Conservation (phyloP, 495 filamentous ascomycete genomes). For the Lasiosphaeriaceae sp. region DNA sequence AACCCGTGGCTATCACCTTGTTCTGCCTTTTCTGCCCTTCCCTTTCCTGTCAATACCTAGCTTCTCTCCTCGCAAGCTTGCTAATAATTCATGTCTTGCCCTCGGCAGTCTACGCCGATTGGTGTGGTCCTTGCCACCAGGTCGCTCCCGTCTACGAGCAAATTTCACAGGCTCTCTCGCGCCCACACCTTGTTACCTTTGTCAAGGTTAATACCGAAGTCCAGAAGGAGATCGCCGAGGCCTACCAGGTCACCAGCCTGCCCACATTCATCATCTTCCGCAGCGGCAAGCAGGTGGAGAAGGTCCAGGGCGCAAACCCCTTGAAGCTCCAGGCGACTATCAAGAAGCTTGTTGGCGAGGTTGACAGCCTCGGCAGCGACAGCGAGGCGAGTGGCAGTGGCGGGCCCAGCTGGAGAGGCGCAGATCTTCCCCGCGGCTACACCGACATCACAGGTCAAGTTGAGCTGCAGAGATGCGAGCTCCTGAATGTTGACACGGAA, state of each 20-base stretch:
- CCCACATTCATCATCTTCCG: constrained; percentile 94
- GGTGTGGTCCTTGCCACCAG: constrained; percentile 80
- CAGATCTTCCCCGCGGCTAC: constrained; percentile 74
- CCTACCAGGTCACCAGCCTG: constrained; percentile 67
- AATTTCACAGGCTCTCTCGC: constrained; percentile 66
- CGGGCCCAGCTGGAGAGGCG: constrained; percentile 64
- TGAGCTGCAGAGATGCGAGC: constrained; percentile 73
- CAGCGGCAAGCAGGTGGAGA: constrained; percentile 57
- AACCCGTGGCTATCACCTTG: not conserved
- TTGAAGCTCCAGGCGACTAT: constrained; percentile 63
- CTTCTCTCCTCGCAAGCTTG: not conserved
- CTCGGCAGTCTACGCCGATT: constrained; percentile 75
- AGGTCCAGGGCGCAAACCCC: constrained; percentile 70
- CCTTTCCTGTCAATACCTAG: no score
- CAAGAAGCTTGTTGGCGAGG: constrained; percentile 68
- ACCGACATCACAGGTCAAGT: constrained; percentile 76
- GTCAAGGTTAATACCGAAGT: constrained; percentile 80
- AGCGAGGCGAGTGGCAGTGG: constrained; percentile 45
- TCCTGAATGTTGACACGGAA: constrained; percentile 77
- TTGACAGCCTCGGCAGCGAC: constrained; percentile 46
- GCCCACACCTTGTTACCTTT: constrained; percentile 72
- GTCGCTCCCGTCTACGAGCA: constrained; percentile 83
- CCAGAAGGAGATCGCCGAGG: constrained; percentile 66
- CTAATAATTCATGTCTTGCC: constrained; percentile 14
- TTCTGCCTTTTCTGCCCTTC: not conserved